A percentile compares a stretch with the other conserved stretches of the same genome.
Conservation (phyloP, 2,329 filamentous ascomycete genomes). For the Epichloe sylvatica region DNA sequence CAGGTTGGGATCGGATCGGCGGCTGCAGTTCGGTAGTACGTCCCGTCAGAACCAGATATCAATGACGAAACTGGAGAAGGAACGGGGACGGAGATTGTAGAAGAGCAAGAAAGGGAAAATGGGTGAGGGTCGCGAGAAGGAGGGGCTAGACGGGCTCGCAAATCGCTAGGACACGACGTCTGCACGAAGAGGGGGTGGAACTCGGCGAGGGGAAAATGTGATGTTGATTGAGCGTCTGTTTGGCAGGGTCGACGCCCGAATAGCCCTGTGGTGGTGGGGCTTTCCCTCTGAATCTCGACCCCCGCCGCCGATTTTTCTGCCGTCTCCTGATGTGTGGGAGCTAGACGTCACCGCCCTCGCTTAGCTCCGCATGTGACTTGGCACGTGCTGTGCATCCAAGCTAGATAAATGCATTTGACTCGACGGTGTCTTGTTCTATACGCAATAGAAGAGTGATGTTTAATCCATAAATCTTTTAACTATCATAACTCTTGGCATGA, state of each 20-base stretch:
- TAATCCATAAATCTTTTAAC: no score
- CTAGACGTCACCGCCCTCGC: slow-evolving; percentile 23
- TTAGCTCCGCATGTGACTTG: slow-evolving; percentile 11
- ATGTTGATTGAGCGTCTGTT: slow-evolving; percentile 12
- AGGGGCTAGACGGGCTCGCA: slow-evolving; percentile 12
- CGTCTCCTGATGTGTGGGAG: slow-evolving; percentile 23
- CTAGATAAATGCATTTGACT: no score
- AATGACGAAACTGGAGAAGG: no score
- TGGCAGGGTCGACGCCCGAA: slow-evolving; percentile 19
- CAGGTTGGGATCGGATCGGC: not conserved
- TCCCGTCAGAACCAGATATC: no score
- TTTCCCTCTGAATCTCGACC: slow-evolving; percentile 5
- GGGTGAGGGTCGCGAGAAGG: slow-evolving; percentile 9
- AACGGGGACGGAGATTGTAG: not conserved
- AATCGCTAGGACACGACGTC: slow-evolving; percentile 7
- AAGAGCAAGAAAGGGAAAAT: slow-evolving; percentile 12
- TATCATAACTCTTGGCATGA: no score
- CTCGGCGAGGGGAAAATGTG: slow-evolving; percentile 13
- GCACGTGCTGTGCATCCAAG: slow-evolving; percentile 8
- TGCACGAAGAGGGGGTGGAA: slow-evolving; percentile 11
- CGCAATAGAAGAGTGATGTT: no score
- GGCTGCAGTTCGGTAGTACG: not conserved
- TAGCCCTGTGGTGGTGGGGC: slow-evolving; percentile 29
- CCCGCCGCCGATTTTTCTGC: slow-evolving; percentile 28
- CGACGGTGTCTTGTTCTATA: no score